Evolutionary conservation across 345 rosid species (phyloP).

Genomic region (Euphorbia pulcherrima): DNA sequence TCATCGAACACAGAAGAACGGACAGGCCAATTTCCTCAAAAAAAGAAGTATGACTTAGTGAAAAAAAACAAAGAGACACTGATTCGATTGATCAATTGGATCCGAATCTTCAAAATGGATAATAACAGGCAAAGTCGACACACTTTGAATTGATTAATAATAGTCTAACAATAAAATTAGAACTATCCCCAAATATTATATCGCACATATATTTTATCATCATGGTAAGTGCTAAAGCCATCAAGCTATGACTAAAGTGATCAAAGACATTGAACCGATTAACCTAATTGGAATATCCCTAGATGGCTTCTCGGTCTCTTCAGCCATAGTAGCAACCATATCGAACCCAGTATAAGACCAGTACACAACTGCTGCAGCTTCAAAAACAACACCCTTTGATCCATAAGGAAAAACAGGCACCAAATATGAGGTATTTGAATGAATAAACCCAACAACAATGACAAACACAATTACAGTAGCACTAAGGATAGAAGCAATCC

Average conservation of each 20-base stretch:
- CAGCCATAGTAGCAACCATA: constrained; percentile 94
- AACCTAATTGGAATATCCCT: constrained; percentile 88
- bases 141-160: no score
- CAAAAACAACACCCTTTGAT: constrained; percentile 54
- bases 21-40: no score
- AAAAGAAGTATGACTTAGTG: no score
- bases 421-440: constrained; percentile 56
- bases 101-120: no score
- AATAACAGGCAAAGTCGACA: no score
- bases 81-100: no score
- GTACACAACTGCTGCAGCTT: constrained; percentile 78
- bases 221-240: constrained; percentile 71
- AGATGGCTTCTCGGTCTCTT: constrained; percentile 77
- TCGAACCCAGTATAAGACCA: constrained; percentile 98
- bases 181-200: no score
- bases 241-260: constrained; percentile 72
- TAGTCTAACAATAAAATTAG: no score
- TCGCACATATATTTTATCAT: constrained; percentile 89
- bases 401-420: constrained; percentile 70
- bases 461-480: constrained; percentile 52
- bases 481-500: constrained; percentile 52
- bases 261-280: constrained; percentile 75
- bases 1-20: no score
- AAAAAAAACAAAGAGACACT: no score
- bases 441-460: constrained; percentile 60